Percentiles rank a stretch among this genome's conserved stretches.
Evolutionary conservation across 2,329 filamentous ascomycete genomes (phyloP).

Genomic region (Pseudocercospora cruenta): DNA sequence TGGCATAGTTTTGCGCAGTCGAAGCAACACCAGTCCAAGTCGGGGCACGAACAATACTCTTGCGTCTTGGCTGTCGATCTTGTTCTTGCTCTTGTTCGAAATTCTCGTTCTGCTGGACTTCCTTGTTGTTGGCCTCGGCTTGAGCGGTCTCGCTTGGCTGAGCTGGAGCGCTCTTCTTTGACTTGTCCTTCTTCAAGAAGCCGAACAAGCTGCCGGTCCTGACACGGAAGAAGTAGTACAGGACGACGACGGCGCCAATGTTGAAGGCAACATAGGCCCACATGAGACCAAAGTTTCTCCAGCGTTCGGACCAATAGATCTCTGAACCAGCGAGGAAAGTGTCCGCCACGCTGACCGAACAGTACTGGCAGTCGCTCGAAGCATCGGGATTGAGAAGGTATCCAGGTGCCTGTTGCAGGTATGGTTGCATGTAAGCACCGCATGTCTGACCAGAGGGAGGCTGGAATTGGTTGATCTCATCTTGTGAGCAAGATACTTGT

Average conservation of each 20-base stretch:
- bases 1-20: conserved; percentile 9
- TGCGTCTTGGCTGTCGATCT: conserved; percentile 1
- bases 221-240: conserved; percentile 68
- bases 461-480: conserved; percentile 48
- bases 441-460: conserved; percentile 48
- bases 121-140: conserved; percentile 4
- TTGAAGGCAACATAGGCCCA: conserved; percentile 71
- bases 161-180: conserved; percentile 15
- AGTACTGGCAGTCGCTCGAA: conserved; percentile 55
- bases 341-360: conserved; percentile 50
- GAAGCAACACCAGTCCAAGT: conserved; percentile 11
- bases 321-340: conserved; percentile 49
- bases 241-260: conserved; percentile 58
- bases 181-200: conserved; percentile 24
- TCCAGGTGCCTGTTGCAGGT: conserved; percentile 45
- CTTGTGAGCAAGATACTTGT: conserved; percentile 51
- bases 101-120: background rate
- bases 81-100: background rate
- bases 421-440: conserved; percentile 49
- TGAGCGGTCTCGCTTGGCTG: conserved; percentile 1
- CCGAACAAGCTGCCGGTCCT: conserved; percentile 30
- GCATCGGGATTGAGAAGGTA: conserved; percentile 49
- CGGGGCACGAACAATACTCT: conserved; percentile 2
- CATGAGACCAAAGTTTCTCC: conserved; percentile 72
- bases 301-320: conserved; percentile 55